Percentiles rank a stretch among this genome's conserved stretches.
Conservation (phyloP, 768 basidiomycete genomes). For the Serpula lacrymans region DNA sequence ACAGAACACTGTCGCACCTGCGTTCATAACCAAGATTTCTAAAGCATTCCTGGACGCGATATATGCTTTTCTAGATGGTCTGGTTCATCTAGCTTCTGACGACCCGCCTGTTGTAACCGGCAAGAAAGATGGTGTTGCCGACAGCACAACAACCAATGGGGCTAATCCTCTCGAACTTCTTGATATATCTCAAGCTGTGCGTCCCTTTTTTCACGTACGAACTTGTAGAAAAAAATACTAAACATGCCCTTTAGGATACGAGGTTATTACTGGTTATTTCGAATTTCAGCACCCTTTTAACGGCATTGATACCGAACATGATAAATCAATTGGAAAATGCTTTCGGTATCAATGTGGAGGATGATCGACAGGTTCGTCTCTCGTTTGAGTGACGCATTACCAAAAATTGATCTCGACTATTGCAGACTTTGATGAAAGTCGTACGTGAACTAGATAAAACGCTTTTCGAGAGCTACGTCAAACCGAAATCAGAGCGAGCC, state of each 20-base stretch:
- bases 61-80: conserved; percentile 83
- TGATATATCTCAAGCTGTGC: conserved; percentile 61
- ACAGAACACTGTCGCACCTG: conserved; percentile 58
- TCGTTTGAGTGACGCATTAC: background rate
- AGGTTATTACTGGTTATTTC: conserved; percentile 86
- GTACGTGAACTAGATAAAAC: conserved; percentile 83
- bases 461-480: conserved; percentile 85
- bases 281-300: conserved; percentile 78
- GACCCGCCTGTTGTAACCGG: conserved; percentile 51
- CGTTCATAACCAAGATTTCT: conserved; percentile 71
- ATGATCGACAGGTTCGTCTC: conserved; percentile 63
- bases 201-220: no score
- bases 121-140: conserved; percentile 32
- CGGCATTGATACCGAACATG: conserved; percentile 71
- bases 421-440: conserved; percentile 69
- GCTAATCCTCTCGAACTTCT: conserved; percentile 53
- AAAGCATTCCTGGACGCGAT: conserved; percentile 83
- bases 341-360: conserved; percentile 65
- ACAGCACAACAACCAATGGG: conserved; percentile 25
- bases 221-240: background rate
- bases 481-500: conserved; percentile 72
- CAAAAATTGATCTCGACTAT: background rate
- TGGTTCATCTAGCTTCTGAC: conserved; percentile 74
- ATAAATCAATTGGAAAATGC: conserved; percentile 74
- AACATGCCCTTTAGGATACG: conserved; percentile 57